phyloP scores from a whole-genome alignment of 176 grass and related monocot genomes.

The Carex parvula region DNA sequence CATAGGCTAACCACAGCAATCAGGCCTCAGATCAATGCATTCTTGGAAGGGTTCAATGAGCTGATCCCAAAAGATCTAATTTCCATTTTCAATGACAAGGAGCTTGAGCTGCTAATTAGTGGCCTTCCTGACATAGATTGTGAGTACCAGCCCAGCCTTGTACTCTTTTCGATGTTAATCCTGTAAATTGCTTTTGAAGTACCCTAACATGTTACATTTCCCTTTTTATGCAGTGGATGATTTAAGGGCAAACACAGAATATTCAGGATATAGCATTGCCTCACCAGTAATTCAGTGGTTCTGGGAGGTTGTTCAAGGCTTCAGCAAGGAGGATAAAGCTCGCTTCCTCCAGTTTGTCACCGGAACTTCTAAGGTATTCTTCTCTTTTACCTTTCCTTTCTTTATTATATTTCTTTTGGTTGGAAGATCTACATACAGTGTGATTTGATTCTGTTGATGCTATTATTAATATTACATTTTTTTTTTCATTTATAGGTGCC shows the following conservation, averaged over 20 bases:
- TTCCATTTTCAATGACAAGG: slow-evolving; percentile 98
- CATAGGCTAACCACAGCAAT: slow-evolving; percentile 95
- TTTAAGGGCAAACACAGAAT: slow-evolving; percentile 91
- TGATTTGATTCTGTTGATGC: background rate
- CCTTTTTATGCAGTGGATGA: slow-evolving; percentile 67
- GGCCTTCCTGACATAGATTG: slow-evolving; percentile 98
- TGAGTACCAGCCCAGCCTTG: slow-evolving; percentile 36
- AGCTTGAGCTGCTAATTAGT: slow-evolving; percentile 90
- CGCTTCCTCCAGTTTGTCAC: slow-evolving; percentile 97
- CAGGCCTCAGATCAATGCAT: slow-evolving; percentile 94
- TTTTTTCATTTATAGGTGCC: slow-evolving; percentile 67
- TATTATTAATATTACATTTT: background rate
- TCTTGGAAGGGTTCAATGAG: slow-evolving; percentile 87
- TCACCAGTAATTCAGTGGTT: slow-evolving; percentile 98
- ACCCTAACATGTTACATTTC: slow-evolving; percentile 25
- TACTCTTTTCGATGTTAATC: background rate
- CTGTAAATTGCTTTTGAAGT: background rate
- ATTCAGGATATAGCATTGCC: slow-evolving; percentile 94
- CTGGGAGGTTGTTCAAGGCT: slow-evolving; percentile 92
- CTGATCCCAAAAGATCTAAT: slow-evolving; percentile 80
- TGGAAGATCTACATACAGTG: background rate
- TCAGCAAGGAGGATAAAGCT: slow-evolving; percentile 99
- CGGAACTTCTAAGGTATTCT: slow-evolving; percentile 90
- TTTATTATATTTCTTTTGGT: background rate
- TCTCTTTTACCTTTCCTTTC: background rate